Evolutionary conservation across 2,329 filamentous ascomycete genomes (phyloP).

Genomic region (Botrytis byssoidea): DNA sequence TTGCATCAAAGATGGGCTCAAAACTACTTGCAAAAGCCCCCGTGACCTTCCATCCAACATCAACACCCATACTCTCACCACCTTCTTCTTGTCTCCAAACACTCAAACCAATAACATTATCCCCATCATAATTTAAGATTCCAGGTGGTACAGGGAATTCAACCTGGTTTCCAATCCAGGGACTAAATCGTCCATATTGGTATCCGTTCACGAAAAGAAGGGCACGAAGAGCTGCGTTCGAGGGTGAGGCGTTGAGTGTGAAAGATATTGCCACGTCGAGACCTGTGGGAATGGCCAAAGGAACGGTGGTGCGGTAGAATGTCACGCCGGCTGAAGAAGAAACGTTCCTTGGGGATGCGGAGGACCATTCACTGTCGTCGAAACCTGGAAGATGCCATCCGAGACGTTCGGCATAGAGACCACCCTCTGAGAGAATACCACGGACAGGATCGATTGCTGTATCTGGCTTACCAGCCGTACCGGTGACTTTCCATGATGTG

Average conservation of each 20-base stretch:
- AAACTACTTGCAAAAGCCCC: constrained; percentile 20
- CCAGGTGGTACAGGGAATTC: constrained; percentile 22
- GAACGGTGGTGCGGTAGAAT: constrained; percentile 54
- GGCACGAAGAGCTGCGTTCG: constrained; percentile 47
- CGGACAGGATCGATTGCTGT: constrained; percentile 52
- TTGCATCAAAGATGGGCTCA: constrained; percentile 17
- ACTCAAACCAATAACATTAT: constrained; percentile 20
- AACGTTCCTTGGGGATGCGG: constrained; percentile 35
- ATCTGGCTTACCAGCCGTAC: constrained; percentile 49
- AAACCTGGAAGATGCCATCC: constrained; percentile 59
- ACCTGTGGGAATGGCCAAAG: constrained; percentile 50
- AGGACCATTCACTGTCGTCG: constrained; percentile 47
- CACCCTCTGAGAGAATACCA: constrained; percentile 56
- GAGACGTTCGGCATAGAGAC: constrained; percentile 55
- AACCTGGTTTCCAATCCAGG: constrained; percentile 20
- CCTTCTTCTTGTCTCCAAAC: constrained; percentile 18
- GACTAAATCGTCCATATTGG: constrained; percentile 23
- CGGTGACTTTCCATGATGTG: constrained; percentile 54
- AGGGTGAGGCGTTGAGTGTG: constrained; percentile 46
- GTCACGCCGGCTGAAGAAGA: constrained; percentile 52
- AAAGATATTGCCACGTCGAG: constrained; percentile 58
- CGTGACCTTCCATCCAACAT: constrained; percentile 18
- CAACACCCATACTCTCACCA: background rate
- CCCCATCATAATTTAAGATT: constrained; percentile 20
- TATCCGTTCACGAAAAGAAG: constrained; percentile 62